Conservation (phyloP, 495 filamentous ascomycete species). For the Penicillium longicatenatum region DNA sequence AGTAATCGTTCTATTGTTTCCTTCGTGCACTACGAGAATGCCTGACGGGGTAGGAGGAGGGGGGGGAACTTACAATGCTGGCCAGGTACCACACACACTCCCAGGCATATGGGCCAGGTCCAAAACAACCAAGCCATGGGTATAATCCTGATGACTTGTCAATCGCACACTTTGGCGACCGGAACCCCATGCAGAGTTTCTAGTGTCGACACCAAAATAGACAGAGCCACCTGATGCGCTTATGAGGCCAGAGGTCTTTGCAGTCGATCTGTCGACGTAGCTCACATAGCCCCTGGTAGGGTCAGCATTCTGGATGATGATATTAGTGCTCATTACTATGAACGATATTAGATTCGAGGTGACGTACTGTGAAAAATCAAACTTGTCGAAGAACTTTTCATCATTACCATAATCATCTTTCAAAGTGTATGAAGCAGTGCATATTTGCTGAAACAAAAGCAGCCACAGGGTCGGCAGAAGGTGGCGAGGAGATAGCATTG, state of each 20-base stretch:
- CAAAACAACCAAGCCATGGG: slow-evolving; percentile 60
- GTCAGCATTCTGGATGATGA: slow-evolving; percentile 39
- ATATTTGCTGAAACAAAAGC: slow-evolving; percentile 37
- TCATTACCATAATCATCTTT: slow-evolving; percentile 6
- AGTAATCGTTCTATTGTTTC: background rate
- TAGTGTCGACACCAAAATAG: slow-evolving; percentile 47
- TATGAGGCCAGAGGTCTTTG: slow-evolving; percentile 55
- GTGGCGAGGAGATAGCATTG: slow-evolving; percentile 43
- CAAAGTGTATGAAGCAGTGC: slow-evolving; percentile 34
- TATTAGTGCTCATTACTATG: background rate
- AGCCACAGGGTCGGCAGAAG: slow-evolving; percentile 34
- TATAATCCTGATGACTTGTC: slow-evolving; percentile 53
- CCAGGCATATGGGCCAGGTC: slow-evolving; percentile 61
- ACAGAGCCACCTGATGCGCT: slow-evolving; percentile 44
- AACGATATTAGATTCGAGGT: background rate
- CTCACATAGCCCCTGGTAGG: slow-evolving; percentile 71
- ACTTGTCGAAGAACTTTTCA: slow-evolving; percentile 54
- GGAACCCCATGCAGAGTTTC: slow-evolving; percentile 31
- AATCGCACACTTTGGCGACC: slow-evolving; percentile 61
- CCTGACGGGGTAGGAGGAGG: background rate
- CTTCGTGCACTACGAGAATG: background rate
- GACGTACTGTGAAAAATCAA: slow-evolving; percentile 39
- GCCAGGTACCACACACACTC: slow-evolving; percentile 60
- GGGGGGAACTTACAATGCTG: slow-evolving; percentile 40
- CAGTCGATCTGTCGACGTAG: slow-evolving; percentile 56